phyloP scores from a whole-genome alignment of 306 rosid genomes.

The Oemleria cerasiformis region DNA sequence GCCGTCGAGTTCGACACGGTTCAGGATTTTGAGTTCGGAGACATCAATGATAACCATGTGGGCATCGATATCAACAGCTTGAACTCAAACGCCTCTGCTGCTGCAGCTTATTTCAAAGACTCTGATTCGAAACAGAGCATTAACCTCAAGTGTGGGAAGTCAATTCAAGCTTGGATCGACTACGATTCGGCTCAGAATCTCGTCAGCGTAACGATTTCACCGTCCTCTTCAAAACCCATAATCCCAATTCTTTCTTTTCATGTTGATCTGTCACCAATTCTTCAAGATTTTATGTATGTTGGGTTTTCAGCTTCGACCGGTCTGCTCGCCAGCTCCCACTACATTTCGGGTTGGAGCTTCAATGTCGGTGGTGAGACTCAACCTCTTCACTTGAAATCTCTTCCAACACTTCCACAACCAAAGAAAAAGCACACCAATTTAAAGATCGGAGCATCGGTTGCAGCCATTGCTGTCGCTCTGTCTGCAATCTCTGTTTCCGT shows the following conservation, averaged over 20 bases:
- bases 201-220: conserved; percentile 56
- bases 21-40: conserved; percentile 80
- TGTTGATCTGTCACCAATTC: conserved; percentile 52
- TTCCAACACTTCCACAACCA: conserved; percentile 58
- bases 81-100: conserved; percentile 45
- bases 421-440: conserved; percentile 50
- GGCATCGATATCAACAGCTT: conserved; percentile 69
- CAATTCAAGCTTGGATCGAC: conserved; percentile 72
- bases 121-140: conserved; percentile 29
- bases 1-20: conserved; percentile 87
- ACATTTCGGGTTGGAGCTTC: conserved; percentile 86
- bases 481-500: conserved; percentile 28
- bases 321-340: conserved; percentile 88
- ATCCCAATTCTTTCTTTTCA: conserved; percentile 46
- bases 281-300: conserved; percentile 63
- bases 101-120: conserved; percentile 45
- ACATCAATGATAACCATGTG: conserved; percentile 75
- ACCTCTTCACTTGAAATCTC: conserved; percentile 50
- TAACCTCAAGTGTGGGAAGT: conserved; percentile 52
- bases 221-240: conserved; percentile 51
- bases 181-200: conserved; percentile 46
- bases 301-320: conserved; percentile 93
- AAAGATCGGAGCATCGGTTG: conserved; percentile 35
- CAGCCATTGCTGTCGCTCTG: conserved; percentile 23
- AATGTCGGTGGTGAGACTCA: conserved; percentile 56